These are phyloP conservation scores for Calocybe gambosa DNA, from an alignment of 1,284 basidiomycete species.

Conservation along the genomic window DNA sequence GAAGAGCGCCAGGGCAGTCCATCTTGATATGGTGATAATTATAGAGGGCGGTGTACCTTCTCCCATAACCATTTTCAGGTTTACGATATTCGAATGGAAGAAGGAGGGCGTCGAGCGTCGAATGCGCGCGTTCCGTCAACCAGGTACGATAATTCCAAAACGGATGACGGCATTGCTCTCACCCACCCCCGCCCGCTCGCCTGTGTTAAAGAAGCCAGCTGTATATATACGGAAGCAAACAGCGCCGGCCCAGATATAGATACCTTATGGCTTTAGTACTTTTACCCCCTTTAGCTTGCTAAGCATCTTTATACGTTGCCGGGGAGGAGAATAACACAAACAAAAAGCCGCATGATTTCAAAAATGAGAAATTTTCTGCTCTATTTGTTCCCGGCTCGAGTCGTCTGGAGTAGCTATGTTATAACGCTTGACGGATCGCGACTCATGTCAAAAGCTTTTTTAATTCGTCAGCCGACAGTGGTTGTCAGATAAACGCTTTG, in stretches of 20 bases:
- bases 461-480: neutral
- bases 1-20: neutral
- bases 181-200: neutral
- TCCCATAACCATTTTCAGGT: neutral
- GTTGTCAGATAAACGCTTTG: neutral
- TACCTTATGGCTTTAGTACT: neutral
- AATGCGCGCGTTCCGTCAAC: neutral
- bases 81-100: neutral
- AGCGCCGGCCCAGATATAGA: neutral
- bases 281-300: neutral
- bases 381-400: neutral
- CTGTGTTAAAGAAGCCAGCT: neutral
- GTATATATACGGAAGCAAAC: neutral
- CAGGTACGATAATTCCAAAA: neutral
- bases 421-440: no score
- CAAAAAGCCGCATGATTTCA: slow-evolving; percentile 3
- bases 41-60: neutral
- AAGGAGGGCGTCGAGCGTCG: neutral
- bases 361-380: neutral
- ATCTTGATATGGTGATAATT: neutral
- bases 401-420: no score
- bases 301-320: slow-evolving; percentile 1
- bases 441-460: neutral
- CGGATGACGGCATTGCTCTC: slow-evolving; percentile 1
- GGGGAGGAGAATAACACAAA: neutral